Base-by-base conservation (phyloP, 495 filamentous ascomycete species). In the Xylaria venustula region DNA sequence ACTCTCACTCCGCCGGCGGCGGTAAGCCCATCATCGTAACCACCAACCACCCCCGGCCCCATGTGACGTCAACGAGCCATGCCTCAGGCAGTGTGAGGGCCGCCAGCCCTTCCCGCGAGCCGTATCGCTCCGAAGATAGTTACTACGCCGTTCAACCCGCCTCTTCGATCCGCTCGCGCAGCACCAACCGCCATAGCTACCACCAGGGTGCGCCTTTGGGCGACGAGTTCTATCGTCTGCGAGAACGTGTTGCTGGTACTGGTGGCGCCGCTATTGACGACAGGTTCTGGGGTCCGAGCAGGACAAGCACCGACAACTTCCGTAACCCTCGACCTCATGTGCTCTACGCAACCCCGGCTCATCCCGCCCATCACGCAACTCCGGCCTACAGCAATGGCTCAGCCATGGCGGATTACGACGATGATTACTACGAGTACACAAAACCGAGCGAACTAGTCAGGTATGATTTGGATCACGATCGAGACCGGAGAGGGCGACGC, bases 371-470 rank as follows among this genome's bases (percentile, higher is more conserved):
- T 46, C 79, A 79, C 48, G 49, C 55, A 14, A 20, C 61, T 6
- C 70, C 67, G 41, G 49, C 58, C 52, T 68, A 25, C 66, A 71
- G 50, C 67, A 69, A 60, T 41, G 63, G 63, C 61, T 66, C 66
- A 4, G 73, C 72, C 1, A 78, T 83, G 36, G 74, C 81, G 12
- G 84, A 87, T 50, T 87, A 87, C 67, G 83, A 86, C 52, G 86
- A 87, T 40, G 58, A 61, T 23, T 85, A 85, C 1, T 91, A 87
- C 66, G 88, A 88, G 48, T 91, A 91, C 62, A 91, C 88, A 4
- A 87, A 84, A 25, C 84, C 87, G 8, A 79, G 84, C 62, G 88
- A 91, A 60, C 76, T 89, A 50, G 87, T 85, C 34, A 80, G 88
- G 41, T 85, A 85, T 46, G 88, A 91, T 60, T 65, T 84, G 54